Base-by-base conservation (phyloP, 1,284 basidiomycete genomes). In the Rhizoctonia solani region DNA sequence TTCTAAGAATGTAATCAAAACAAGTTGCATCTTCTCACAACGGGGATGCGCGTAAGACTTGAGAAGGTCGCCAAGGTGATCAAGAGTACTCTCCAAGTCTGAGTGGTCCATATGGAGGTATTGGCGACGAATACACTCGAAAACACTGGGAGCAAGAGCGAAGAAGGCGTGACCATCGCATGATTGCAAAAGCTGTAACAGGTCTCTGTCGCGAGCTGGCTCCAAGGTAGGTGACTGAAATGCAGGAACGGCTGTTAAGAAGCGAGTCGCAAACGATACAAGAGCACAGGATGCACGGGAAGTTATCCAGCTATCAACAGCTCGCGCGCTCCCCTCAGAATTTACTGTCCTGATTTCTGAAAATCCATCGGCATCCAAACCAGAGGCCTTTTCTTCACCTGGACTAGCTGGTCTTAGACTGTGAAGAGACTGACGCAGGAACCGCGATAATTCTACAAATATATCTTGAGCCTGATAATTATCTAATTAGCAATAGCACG, bases 1-100 rank as follows among this genome's bases (percentile, higher is more conserved):
- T 37, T 85, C 81, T 25, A 96, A 76, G 63, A 93, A 81, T n/a
- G 82, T 79, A 16, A 90, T 77, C 2, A 82, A 79, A 29, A 90
- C 74, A 16, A 83, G 74, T 6, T 86, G 83, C 25, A 88, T 77
- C 4, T 75, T 77, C 61, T 86, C 83, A 68, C 83, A 86, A 41
- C 82, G 78, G 29, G 59, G 59, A 37, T 63, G 59, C 9, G 46
- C 59, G 19, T 63, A 92, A 11, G 79, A 74, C 9, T 72, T 70
- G 4, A 92, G 77, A 42, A 89, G 80, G 1, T 80, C 77, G 3
- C 77, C 81, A 14, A 93, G 75, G 66, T 82, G 79, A 0, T 79
- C 77, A 16, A 93, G 74, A 54, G 93, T 78, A 13, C 73, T 72
- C 27, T 84, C 80, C 32, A 91, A 75, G 34, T 80, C 81, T 29